Evolutionary conservation across 2,329 filamentous ascomycete species (phyloP), one percentile per base, ranked within the genome.

Genomic region (Pochonia chlamydosporia): DNA sequence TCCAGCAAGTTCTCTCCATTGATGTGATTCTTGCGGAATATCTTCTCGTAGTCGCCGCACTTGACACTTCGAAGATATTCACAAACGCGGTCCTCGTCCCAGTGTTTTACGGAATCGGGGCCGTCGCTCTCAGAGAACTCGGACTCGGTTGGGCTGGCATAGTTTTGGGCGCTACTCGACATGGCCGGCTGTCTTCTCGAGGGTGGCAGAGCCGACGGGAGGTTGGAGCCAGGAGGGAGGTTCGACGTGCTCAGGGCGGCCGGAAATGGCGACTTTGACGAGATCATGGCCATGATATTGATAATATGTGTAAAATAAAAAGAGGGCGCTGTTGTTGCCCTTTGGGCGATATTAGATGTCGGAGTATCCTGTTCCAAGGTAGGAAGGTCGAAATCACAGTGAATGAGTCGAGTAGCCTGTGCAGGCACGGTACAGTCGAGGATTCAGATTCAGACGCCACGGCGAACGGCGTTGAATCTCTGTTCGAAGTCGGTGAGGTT

Each of bases 1-100:
- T 99, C 93, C 57, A 99, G 78, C 39, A 99, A 75, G 63, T 95
- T 96, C 70, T 96, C 90, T 59, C 93, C 93, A 63, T 93, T 99
- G 73, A 99, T 96, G 67, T 97, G 89, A 66, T 99, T 96, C 63
- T 84, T 84, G 69, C 87, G 70, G 68, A 96, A 96, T 23, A 96
- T 69, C 60, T 87, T 84, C 63, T 96, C 90, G 68, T 99, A 97
- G 63, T 97, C 90, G 57, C 85, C 84, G 63, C 91, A 97, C 62
- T 95, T 92, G 63, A 99, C 91, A 58, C 82, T 90, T 59, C 84
- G 79, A 53, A 99, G 76, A 78, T 95, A 99, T 44, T 96, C 88
- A 61, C 87, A 87, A 25, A 99, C 93, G 56, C 84, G 84, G 56
- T 91, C 86, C 70, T 97, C 93, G 62, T 92, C 85, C 92, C 92